Base-by-base conservation (phyloP, 306 rosid genomes). In the Crotalaria pallida region DNA sequence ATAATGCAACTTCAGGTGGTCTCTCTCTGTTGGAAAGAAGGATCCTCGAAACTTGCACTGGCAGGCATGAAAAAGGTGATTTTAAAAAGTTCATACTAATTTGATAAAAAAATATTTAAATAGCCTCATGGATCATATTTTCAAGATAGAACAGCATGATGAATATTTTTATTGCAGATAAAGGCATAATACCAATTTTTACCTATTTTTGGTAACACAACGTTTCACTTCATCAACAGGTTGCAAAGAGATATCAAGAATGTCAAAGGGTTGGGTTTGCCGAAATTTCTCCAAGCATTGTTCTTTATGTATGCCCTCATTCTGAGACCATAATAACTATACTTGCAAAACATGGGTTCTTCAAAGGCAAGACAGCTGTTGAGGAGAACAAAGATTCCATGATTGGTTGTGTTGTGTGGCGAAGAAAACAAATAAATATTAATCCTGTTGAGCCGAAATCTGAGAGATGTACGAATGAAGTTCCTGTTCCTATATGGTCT, bases 401-500 rank as follows among this genome's bases (percentile, higher is more conserved):
- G 55, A 73, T 73, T 16, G 78, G 78, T 11, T 73, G 78, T 62
- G 55, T 73, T 51, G 78, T 73, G 71, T 73, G 78, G 78, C 78
- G 78, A 40, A 73, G 71, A 44, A 73, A 73, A 22, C 45, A 18
- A 33, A 29, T 34, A 73, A 52, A 63, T 51, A 17, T 17, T 10
- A 33, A 15, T 1, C 34, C 41, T 49, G 62, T 47, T 7, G 53
- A 49, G n/a, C 48, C 10, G 22, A 73, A 73, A 26, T 40, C 56
- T 4, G 63, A 73, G 45, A 73, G 27, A n/a, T 16, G 64, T 22
- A 36, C 19, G 9, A 23, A 23, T 36, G 38, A 58, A 62, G 55
- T 24, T 36, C 36, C 53, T 24, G 56, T 15, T 24, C 24, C 19
- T 45, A 49, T 38, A 22, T 5, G 36, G 56, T 50, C 44, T 15